Base-by-base conservation (phyloP, 768 basidiomycete genomes). In the Panaeolus cyanescens region DNA sequence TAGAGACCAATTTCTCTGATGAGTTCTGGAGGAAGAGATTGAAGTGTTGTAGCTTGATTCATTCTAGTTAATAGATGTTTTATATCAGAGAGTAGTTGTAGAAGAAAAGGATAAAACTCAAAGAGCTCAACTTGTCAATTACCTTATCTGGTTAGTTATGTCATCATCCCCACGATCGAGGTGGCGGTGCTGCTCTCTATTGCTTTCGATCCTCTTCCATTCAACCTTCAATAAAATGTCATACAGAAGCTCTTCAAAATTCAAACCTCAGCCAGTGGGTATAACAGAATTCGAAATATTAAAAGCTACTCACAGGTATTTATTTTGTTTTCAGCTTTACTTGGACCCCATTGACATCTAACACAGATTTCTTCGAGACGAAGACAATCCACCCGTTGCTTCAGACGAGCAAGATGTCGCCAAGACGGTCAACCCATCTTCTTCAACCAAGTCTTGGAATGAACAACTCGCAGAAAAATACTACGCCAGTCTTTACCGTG, bases 401-500 rank as follows among this genome's bases (percentile, higher is more conserved):
- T 28, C 45, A 12, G 25, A 15, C 10, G 45, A 50, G 25, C 45
- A 50, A 28, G 25, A 50, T 30, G 45, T 28, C 12, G 45, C 45
- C 45, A 50, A 50, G 45, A 28, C 45, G 15, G 19, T 22, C 5
- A 42, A 42, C 19, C 12, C 12, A 8, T 42, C 39, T 42, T 42
- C 45, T 25, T 28, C 45, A 15, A 50, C 15, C 45, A 50, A 50
- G 45, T 77, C 85, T 1, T 99, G 95, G 92, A 88, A 96, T 68
- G 93, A 96, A 53, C 80, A 87, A 62, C 80, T 99, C 28, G 96
- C 96, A 0, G 80, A 83, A 62, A 96, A 95, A 67, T 98, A 96
- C 77, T 96, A 99, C 68, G 78, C 83, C 12, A 91, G 77, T 65
- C 84, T 99, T 3, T 97, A 94, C 72, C 90, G 93, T 64, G 96